A percentile compares a stretch with the other conserved stretches of the same genome.
Evolutionary conservation across 805 yeast species (phyloP).

Genomic region (Sporopachydermia quercuum): DNA sequence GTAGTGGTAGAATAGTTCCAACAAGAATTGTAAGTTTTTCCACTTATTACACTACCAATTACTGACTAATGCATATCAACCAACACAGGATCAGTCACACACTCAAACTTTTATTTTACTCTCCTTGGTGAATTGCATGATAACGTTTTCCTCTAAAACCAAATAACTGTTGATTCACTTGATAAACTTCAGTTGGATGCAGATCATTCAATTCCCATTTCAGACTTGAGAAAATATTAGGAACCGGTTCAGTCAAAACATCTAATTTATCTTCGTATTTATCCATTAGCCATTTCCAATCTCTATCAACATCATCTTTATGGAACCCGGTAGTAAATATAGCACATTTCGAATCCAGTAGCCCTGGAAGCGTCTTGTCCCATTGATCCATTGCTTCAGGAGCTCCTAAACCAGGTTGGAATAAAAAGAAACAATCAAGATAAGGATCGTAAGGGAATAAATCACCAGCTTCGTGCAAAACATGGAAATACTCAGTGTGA

Average conservation of each 20-base stretch:
- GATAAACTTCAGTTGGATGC: constrained; percentile 87
- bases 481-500: constrained; percentile 88
- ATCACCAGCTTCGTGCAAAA: constrained; percentile 80
- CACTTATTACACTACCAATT: too few relatives aligned
- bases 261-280: constrained; percentile 68
- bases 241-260: constrained; percentile 56
- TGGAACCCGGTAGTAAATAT: constrained; percentile 84
- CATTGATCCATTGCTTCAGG: constrained; percentile 68
- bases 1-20: too few relatives aligned
- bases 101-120: too few relatives aligned
- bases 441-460: constrained; percentile 98
- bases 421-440: constrained; percentile 78
- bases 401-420: constrained; percentile 90
- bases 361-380: constrained; percentile 73
- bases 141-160: constrained; percentile 95
- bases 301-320: constrained; percentile 52
- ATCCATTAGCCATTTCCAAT: constrained; percentile 52
- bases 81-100: too few relatives aligned
- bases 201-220: constrained; percentile 90
- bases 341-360: constrained; percentile 88
- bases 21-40: too few relatives aligned
- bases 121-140: constrained; percentile 75
- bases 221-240: constrained; percentile 68
- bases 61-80: too few relatives aligned
- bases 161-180: constrained; percentile 77